Percentiles rank a stretch among this genome's conserved stretches.
These are phyloP conservation scores for Escovopsis sp. DNA, from an alignment of 2,329 filamentous ascomycete genomes.

Conservation along the genomic window DNA sequence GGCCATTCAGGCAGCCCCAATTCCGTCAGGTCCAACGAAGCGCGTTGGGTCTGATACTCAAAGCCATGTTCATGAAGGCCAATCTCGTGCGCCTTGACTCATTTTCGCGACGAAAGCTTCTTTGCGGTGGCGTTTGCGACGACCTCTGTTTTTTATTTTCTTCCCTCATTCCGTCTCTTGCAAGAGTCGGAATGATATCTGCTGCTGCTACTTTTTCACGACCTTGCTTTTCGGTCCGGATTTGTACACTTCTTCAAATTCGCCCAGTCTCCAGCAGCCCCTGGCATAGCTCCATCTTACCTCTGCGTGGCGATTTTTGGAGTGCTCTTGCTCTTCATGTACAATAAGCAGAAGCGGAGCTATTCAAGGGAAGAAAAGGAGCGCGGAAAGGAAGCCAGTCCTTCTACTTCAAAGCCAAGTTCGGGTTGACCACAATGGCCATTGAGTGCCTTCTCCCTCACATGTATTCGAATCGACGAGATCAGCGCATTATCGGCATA, in stretches of 20 bases:
- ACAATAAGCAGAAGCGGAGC: slow-evolving; percentile 13
- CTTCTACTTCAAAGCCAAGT: no score
- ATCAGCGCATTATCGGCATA: slow-evolving; percentile 13
- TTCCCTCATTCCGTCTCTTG: slow-evolving; percentile 12
- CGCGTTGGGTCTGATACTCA: slow-evolving; percentile 24
- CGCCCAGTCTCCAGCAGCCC: background rate
- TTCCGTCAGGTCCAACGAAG: slow-evolving; percentile 18
- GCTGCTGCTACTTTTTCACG: slow-evolving; percentile 25
- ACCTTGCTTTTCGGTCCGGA: slow-evolving; percentile 22
- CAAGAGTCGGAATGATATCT: slow-evolving; percentile 5
- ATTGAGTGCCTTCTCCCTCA: background rate
- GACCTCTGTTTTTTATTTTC: slow-evolving; percentile 6
- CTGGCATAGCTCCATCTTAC: slow-evolving; percentile 8
- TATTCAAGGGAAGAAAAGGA: slow-evolving; percentile 8
- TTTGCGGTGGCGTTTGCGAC: slow-evolving; percentile 9
- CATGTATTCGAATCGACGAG: slow-evolving; percentile 18
- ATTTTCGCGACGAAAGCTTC: slow-evolving; percentile 1
- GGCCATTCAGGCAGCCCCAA: slow-evolving; percentile 12
- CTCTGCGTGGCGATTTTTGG: slow-evolving; percentile 13
- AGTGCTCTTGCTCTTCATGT: slow-evolving; percentile 20
- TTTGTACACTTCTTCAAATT: slow-evolving; percentile 13
- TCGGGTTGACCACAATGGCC: no score
- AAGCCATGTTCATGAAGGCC: no score
- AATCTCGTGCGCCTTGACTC: no score
- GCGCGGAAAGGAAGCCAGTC: slow-evolving; percentile 1